phyloP scores from a whole-genome alignment of 352 stramenopile species.

The Phytophthora fragariae region DNA sequence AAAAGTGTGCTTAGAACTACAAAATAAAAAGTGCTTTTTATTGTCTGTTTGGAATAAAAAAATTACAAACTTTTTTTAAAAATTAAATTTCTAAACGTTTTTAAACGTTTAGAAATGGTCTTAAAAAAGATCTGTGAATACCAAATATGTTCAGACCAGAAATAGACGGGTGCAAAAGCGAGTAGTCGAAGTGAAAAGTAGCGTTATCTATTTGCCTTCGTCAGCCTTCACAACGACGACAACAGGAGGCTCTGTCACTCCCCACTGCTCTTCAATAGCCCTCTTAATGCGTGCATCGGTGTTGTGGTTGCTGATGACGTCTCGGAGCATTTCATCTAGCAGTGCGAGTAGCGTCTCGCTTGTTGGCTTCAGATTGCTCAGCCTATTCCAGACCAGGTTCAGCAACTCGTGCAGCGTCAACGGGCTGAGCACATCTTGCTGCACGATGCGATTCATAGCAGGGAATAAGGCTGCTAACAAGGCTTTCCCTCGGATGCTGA shows the following conservation, averaged over 20 bases:
- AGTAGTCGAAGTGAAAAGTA: not conserved
- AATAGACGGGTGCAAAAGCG: not conserved
- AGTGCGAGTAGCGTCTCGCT: constrained; percentile 46
- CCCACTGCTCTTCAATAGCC: constrained; percentile 43
- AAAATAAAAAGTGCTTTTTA: too few relatives aligned
- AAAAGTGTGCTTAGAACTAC: not conserved
- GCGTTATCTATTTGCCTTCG: not conserved
- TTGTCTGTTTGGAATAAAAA: too few relatives aligned
- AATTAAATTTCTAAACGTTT: too few relatives aligned
- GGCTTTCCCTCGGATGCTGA: constrained; percentile 47
- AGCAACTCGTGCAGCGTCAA: constrained; percentile 54
- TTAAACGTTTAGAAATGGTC: too few relatives aligned
- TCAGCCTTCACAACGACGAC: constrained; percentile 17
- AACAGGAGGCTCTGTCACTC: constrained; percentile 29
- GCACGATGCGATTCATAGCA: constrained; percentile 56
- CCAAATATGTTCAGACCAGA: not conserved
- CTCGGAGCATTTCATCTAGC: constrained; percentile 43
- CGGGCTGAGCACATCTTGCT: constrained; percentile 60
- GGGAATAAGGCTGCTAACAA: constrained; percentile 55
- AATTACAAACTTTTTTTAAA: too few relatives aligned
- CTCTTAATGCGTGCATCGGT: constrained; percentile 51
- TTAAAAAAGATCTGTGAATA: not conserved
- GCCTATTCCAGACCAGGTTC: constrained; percentile 31
- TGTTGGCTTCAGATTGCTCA: constrained; percentile 11
- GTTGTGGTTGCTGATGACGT: constrained; percentile 34